Evolutionary conservation across 2,329 filamentous ascomycete species (phyloP).

Genomic region (Diaporthe eres): DNA sequence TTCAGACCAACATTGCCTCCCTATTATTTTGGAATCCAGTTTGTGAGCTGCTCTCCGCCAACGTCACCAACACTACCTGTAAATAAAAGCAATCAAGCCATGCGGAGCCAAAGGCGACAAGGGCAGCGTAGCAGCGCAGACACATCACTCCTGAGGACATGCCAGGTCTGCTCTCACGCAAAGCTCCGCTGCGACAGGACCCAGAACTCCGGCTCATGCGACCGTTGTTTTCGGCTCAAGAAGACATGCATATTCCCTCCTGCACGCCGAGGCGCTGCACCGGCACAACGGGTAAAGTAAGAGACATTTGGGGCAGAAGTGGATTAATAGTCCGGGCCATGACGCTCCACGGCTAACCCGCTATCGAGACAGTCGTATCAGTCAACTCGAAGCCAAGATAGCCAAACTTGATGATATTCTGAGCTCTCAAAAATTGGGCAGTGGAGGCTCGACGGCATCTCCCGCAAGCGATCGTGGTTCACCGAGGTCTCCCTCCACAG

Average conservation of each 20-base stretch:
- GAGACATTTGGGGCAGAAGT: too few relatives aligned
- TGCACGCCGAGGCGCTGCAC: conserved; percentile 41
- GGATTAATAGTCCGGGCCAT: too few relatives aligned
- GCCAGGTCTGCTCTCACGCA: conserved; percentile 53
- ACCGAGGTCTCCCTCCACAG: not conserved
- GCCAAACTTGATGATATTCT: conserved; percentile 7
- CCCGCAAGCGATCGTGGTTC: not conserved
- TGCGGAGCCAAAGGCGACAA: not conserved
- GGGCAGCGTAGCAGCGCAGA: not conserved
- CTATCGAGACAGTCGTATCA: conserved; percentile 5
- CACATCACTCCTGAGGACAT: conserved; percentile 48
- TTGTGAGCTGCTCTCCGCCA: too few relatives aligned
- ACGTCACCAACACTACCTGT: not conserved
- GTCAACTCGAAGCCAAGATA: conserved; percentile 13
- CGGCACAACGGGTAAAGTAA: conserved; percentile 1
- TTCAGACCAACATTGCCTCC: too few relatives aligned
- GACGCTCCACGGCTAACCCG: not conserved
- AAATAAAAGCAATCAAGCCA: not conserved
- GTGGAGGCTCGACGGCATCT: not conserved
- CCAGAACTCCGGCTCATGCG: conserved; percentile 51
- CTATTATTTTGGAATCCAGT: not conserved
- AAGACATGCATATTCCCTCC: conserved; percentile 52
- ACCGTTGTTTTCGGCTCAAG: conserved; percentile 51
- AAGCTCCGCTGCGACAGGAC: conserved; percentile 54
- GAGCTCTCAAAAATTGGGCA: not conserved